Base-by-base conservation (phyloP, 2,329 filamentous ascomycete genomes). In the Colletotrichum sojae region DNA sequence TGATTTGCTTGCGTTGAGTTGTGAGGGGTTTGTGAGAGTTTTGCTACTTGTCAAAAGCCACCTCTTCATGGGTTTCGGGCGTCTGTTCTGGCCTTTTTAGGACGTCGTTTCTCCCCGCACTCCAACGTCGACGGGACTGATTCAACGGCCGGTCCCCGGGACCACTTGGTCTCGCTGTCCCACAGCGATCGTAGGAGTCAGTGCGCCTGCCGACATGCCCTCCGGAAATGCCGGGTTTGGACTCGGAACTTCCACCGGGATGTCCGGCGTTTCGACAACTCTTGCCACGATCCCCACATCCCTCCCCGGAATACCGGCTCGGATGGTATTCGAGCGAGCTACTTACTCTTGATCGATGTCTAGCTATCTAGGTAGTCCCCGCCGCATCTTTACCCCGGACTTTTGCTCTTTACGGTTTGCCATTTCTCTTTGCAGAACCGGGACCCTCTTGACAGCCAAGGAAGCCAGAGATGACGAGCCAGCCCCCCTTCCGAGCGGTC, bases 401-500 rank as follows among this genome's bases (percentile, higher is more conserved):
- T 39, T 43, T 52, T n/a, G 18, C 6, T 27, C 46, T 65, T 43
- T 13, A 27, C 16, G 22, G 22, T 25, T 5, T 25, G 20, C 25
- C n/a, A 16, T 20, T 45, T 39, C 25, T 52, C 25, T 40, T n/a
- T 52, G 48, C 31, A 40, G 40, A 25, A 45, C 25, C 13, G 15
- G 59, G 18, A n/a, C 22, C 57, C 51, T 22, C 13, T 43, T 46
- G n/a, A 49, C 18, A 40, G 49, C 62, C 25, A 62, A 56, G 36
- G 25, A 43, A n/a, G 43, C 22, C 53, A 22, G 60, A 16, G 43
- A 74, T 74, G 73, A 65, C 70, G 10, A 56, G 16, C 46, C 63
- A 57, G 25, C 15, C 16, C 8, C 61, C 66, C n/a, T 71, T 76
- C 36, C 71, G 72, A 49, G 71, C 70, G n/a, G 72, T 78, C 20